Percentiles rank a stretch among this genome's conserved stretches.
These are phyloP conservation scores for Trametes sanguinea DNA, from an alignment of 768 basidiomycete species.

Conservation along the genomic window DNA sequence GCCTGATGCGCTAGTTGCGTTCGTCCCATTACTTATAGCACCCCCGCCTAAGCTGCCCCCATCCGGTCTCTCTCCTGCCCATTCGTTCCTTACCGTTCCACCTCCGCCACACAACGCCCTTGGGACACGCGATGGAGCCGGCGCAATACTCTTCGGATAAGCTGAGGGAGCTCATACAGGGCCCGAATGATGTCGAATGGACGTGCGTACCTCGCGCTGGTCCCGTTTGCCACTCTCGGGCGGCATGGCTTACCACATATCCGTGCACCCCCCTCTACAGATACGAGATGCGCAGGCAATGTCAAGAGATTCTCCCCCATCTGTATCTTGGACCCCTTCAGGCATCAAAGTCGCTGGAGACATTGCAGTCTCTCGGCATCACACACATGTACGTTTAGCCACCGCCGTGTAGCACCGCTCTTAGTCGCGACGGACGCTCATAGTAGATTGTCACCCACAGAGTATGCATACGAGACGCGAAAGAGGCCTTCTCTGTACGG, in stretches of 20 bases:
- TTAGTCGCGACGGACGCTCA: no score
- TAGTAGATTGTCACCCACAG: constrained; percentile 39
- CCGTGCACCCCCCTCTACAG: constrained; percentile 37
- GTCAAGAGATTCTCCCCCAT: constrained; percentile 86
- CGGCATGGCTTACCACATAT: not conserved
- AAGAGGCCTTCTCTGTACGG: constrained; percentile 87
- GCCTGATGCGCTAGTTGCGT: constrained; percentile 1
- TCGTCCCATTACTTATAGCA: not conserved
- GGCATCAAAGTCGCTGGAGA: constrained; percentile 79
- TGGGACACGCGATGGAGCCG: constrained; percentile 1
- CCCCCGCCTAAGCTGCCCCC: not conserved
- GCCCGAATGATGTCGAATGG: constrained; percentile 85
- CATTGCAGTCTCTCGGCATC: constrained; percentile 62
- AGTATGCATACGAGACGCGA: constrained; percentile 85
- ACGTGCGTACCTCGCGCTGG: constrained; percentile 45
- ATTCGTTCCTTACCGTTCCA: not conserved
- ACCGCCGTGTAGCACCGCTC: not conserved
- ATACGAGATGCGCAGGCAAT: constrained; percentile 95
- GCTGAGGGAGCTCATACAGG: constrained; percentile 69
- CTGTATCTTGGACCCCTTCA: constrained; percentile 87
- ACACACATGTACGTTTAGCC: constrained; percentile 71
- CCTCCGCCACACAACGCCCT: not conserved
- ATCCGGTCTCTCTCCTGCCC: not conserved
- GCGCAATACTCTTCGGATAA: constrained; percentile 31
- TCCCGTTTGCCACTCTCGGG: not conserved